phyloP scores from a whole-genome alignment of 1,284 basidiomycete species.

The Fereydounia khargensis region DNA sequence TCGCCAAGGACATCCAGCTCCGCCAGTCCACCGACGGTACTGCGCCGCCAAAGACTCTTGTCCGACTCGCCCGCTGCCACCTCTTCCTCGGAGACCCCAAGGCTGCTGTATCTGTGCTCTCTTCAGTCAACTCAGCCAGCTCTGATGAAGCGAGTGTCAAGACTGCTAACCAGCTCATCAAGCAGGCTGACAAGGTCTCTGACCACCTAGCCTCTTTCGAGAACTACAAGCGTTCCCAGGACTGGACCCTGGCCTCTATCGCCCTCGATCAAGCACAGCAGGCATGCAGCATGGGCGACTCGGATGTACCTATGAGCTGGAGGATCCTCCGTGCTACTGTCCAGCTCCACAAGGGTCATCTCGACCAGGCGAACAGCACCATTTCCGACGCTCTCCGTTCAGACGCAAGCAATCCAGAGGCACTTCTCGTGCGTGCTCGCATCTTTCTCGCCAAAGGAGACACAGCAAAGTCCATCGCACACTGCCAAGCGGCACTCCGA shows the following conservation, averaged over 20 bases:
- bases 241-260: slow-evolving; percentile 59
- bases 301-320: slow-evolving; percentile 33
- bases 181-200: slow-evolving; percentile 30
- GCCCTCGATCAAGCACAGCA: slow-evolving; percentile 46
- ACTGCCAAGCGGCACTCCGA: slow-evolving; percentile 71
- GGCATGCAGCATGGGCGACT: slow-evolving; percentile 26
- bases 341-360: slow-evolving; percentile 37
- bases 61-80: slow-evolving; percentile 46
- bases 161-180: slow-evolving; percentile 31
- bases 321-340: slow-evolving; percentile 31
- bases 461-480: slow-evolving; percentile 69
- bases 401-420: slow-evolving; percentile 73
- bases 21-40: slow-evolving; percentile 13
- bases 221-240: slow-evolving; percentile 66
- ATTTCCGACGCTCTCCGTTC: slow-evolving; percentile 72
- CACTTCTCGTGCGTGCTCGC: slow-evolving; percentile 74
- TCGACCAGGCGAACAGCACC: slow-evolving; percentile 39
- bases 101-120: slow-evolving; percentile 23
- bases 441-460: slow-evolving; percentile 75
- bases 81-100: slow-evolving; percentile 42
- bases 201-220: slow-evolving; percentile 62
- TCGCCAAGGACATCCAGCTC: slow-evolving; percentile 67
- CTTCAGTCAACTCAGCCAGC: slow-evolving; percentile 4
- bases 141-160: slow-evolving; percentile 18
- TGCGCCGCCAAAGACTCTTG: slow-evolving; percentile 41